Conservation (phyloP, 495 filamentous ascomycete genomes). For the Tuber aestivum region DNA sequence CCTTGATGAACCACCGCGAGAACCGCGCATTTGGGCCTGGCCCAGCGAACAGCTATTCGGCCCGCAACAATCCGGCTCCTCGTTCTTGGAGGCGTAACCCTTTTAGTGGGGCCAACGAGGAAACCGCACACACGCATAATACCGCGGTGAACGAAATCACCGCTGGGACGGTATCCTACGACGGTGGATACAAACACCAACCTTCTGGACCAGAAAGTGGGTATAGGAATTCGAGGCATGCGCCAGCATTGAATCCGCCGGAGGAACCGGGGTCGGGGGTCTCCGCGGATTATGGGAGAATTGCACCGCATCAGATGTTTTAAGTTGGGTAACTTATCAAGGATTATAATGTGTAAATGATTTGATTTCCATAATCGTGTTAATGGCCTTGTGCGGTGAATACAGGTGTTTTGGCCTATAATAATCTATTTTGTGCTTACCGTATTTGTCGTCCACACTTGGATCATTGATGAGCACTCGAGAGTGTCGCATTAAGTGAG, state of each 20-base stretch:
- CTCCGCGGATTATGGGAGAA: not conserved
- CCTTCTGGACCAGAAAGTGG: not conserved
- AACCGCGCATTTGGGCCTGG: slow-evolving; percentile 23
- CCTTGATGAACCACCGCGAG: slow-evolving; percentile 11
- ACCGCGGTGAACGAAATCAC: slow-evolving; percentile 11
- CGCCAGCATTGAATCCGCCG: not conserved
- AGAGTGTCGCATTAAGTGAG: not conserved
- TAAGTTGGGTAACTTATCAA: not conserved
- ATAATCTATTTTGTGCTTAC: not conserved
- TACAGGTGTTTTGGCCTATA: not conserved
- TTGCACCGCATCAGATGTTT: not conserved
- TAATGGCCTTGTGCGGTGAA: not conserved
- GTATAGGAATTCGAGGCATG: not conserved
- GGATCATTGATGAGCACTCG: not conserved
- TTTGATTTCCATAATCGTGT: not conserved
- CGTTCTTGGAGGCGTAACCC: slow-evolving; percentile 14
- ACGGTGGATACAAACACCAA: not conserved
- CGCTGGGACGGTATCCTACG: not conserved
- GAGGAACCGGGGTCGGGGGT: not conserved
- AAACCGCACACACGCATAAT: slow-evolving; percentile 13
- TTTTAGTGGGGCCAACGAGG: slow-evolving; percentile 16
- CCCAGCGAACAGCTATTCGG: slow-evolving; percentile 15
- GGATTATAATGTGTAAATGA: not conserved
- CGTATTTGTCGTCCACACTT: not conserved
- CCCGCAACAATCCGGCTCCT: slow-evolving; percentile 9